Evolutionary conservation across 441 rosid species (phyloP), one percentile per base, ranked within the genome.

Genomic region (Hypseocharis bilobata): DNA sequence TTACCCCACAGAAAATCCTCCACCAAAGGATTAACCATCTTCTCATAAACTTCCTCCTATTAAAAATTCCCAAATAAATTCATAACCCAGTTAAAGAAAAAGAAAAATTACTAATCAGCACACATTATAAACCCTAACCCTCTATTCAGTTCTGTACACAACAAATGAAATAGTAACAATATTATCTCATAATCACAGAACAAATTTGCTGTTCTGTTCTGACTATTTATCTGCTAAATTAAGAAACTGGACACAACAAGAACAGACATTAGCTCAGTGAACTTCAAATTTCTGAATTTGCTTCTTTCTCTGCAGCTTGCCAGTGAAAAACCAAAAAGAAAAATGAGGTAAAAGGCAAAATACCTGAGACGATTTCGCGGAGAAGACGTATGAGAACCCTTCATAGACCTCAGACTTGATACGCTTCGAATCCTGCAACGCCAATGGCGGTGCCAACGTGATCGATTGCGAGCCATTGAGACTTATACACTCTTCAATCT

Each of bases 301-400:
- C 27, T 17, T 0, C 57, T 3, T 19, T 51, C 13, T 2, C 22
- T 0, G 17, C 36, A 57, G 22, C 23, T 27, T 14, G 29, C 2
- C 13, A n/a, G 23, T 29, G 28, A 57, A 57, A 7, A 26, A 59
- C 26, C 38, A n/a, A 26, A 72, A 19, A 1, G 30, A 14, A 51
- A 56, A 60, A 1, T 30, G 19, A 11, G 38, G 38, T 7, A 34
- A 25, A 36, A 3, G 26, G 6, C 40, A 5, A 14, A 67, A 30
- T 54, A 82, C 98, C 94, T 92, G 98, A 1, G 88, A 78, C 3
- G 92, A 83, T 74, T 83, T 76, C 0, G 83, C 63, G 0, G 86
- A 62, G 64, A 89, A 92, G 26, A 92, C 96, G 19, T 78, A 72
- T 16, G 94, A 88, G 69, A 92, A 89, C 14, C 98, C 96, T 70